Base-by-base conservation (phyloP, 1,284 basidiomycete genomes). In the Ganoderma leucocontextum region DNA sequence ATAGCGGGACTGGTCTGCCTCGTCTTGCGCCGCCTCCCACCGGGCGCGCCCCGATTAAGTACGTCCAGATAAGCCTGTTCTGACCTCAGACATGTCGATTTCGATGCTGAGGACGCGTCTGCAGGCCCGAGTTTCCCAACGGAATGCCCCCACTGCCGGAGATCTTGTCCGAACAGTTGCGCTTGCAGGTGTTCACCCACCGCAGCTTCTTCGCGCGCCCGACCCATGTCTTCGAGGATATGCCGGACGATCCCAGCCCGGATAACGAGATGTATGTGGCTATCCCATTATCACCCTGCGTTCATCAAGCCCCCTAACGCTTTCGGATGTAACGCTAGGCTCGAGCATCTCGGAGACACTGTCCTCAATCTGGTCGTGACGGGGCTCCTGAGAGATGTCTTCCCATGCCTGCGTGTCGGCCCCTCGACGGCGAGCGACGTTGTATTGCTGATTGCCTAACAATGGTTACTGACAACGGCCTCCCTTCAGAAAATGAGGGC, bases 201-300 rank as follows among this genome's bases (percentile, higher is more conserved):
- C 88, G 92, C 41, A 90, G 89, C 75, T 86, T 84, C 73, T 86
- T 82, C 72, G 91, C 85, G 0, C 83, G 92, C 0, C 90, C 91
- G 0, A 89, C 86, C 10, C 87, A 91, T 72, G 80, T 92, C 36
- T 94, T 94, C 72, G 92, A 94, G 76, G 92, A 94, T 78, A 82
- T 81, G 39, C 85, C 83, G 0, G 82, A 87, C 64, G 91, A 93
- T 77, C 88, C 85, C 4, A 90, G 90, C 64, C 92, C 91, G 12
- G 92, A 94, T 75, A 93, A 94, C 71, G 92, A 94, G 80, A 89
- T 87, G 92, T 92, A 67, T 73, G 82, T 79, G n/a, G 3, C n/a
- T 17, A 15, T 15, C 52, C 33, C 29, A 47, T 25, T 47, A 29
- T 8, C 9, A 7, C 44, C 44, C 3, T 25, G 36, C 29, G 19